Percentiles rank a stretch among this genome's conserved stretches.
Evolutionary conservation across 2,329 filamentous ascomycete species (phyloP).

Genomic region (Grosmannia clavigera): DNA sequence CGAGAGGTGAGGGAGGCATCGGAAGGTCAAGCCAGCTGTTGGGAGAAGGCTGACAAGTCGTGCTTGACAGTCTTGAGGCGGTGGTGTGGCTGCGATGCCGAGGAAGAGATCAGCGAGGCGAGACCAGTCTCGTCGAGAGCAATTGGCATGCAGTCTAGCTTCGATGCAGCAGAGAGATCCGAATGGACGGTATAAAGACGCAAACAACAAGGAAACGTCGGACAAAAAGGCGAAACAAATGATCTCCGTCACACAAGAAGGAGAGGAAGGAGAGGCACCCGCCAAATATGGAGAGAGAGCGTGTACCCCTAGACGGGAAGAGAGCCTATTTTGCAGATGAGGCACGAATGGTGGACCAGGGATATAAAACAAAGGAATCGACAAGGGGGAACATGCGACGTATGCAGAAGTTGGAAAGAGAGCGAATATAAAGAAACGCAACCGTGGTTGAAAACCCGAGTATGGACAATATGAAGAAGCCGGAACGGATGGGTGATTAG

Average conservation of each 20-base stretch:
- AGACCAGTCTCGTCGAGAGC: neutral
- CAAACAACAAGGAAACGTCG: neutral
- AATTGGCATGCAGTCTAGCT: neutral
- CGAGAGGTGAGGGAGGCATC: constrained; percentile 9
- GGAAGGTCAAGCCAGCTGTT: neutral
- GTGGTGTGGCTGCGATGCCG: neutral
- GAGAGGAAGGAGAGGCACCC: neutral
- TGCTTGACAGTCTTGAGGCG: neutral
- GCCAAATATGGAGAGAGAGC: neutral
- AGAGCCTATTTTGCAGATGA: neutral
- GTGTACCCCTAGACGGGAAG: neutral
- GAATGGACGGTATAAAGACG: neutral
- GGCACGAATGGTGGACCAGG: neutral
- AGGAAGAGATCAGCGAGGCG: neutral
- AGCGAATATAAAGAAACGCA: neutral
- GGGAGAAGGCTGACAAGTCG: neutral
- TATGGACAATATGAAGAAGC: neutral
- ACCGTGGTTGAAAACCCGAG: neutral
- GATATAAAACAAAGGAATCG: neutral
- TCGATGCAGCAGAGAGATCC: neutral
- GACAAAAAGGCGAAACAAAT: neutral
- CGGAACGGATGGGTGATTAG: neutral
- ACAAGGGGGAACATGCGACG: neutral
- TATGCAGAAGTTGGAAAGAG: neutral
- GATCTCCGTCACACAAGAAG: neutral